Base-by-base conservation (phyloP, 2,329 filamentous ascomycete genomes). In the Microsporum ferrugineum region DNA sequence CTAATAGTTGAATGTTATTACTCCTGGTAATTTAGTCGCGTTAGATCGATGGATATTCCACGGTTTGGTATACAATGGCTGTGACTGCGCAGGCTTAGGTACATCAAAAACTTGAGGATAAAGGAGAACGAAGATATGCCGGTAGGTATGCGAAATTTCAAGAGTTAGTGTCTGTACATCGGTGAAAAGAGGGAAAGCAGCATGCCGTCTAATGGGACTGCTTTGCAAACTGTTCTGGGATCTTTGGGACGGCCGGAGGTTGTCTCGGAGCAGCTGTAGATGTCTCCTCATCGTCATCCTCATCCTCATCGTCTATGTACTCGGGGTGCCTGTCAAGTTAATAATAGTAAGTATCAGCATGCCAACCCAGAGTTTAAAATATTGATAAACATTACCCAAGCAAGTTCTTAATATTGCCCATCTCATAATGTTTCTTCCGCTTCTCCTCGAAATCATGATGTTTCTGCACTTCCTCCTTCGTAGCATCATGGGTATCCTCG, bases 391-490 rank as follows among this genome's bases (percentile, higher is more conserved):
- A 23, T 66, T 74, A 87, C 85, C 90, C 91, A 66, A 99, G 82
- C 59, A 97, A 77, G 70, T 86, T 84, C 69, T 94, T 95, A 62
- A 96, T 91, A 71, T 94, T 88, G 77, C 84, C 90, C 94, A 99
- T 99, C 80, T 99, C 94, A 76, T 99, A 99, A 76, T 99, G 94
- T 79, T 86, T 92, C 85, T 94, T 96, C 70, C 94, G 84, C 79
- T 90, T 82, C 77, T 89, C 81, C 77, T 96, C 91, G 73, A 99
- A 99, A 72, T 88, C 85, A 71, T 82, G 84, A 75, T 99, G 94
- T 80, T 97, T 96, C 78, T 94, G 90, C 64, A 80, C 80, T 72
- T 95, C 91, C 73, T 96, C 90, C 47, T 76, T 73, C 3, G 76
- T 85, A 78, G 71, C 71, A 45, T 73, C 70, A 2, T 73, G 71